These are phyloP conservation scores for Colletotrichum sp. DNA, from an alignment of 2,329 filamentous ascomycete genomes.

Conservation along the genomic window DNA sequence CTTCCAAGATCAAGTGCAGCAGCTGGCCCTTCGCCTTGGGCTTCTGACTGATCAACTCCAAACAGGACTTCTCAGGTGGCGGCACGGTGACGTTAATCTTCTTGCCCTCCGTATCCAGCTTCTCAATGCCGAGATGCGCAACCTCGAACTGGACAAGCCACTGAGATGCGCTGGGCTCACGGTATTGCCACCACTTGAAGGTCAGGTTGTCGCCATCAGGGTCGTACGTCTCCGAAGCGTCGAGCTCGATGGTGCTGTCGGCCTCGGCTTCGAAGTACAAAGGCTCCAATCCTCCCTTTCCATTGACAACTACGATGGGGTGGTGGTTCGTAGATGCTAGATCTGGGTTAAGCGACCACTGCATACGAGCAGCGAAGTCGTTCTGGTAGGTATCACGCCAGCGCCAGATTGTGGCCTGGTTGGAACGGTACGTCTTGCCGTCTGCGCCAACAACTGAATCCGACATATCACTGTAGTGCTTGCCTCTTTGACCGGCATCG, in stretches of 20 bases:
- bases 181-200: constrained; percentile 57
- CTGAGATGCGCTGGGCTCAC: constrained; percentile 39
- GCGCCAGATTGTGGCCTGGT: constrained; percentile 44
- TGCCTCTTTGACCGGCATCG: constrained; percentile 2
- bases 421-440: constrained; percentile 27
- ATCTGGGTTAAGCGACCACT: constrained; percentile 34
- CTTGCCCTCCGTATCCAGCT: constrained; percentile 22
- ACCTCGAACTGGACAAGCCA: constrained; percentile 44
- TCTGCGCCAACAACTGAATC: constrained; percentile 32
- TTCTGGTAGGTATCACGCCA: constrained; percentile 44
- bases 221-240: constrained; percentile 50
- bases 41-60: constrained; percentile 2
- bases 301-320: constrained; percentile 47
- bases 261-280: constrained; percentile 44
- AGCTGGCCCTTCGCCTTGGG: constrained; percentile 36
- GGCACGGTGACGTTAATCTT: constrained; percentile 14
- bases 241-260: constrained; percentile 40
- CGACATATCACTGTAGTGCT: constrained; percentile 31
- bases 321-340: constrained; percentile 46
- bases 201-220: constrained; percentile 45
- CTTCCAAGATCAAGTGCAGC: constrained; percentile 54
- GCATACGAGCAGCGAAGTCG: constrained; percentile 45
- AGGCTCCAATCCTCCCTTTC: constrained; percentile 38
- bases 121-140: constrained; percentile 35
- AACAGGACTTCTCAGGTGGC: constrained; percentile 39